Percentiles rank a stretch among this genome's conserved stretches.
Conservation (phyloP, 306 rosid species). For the Cicer yamashitae region DNA sequence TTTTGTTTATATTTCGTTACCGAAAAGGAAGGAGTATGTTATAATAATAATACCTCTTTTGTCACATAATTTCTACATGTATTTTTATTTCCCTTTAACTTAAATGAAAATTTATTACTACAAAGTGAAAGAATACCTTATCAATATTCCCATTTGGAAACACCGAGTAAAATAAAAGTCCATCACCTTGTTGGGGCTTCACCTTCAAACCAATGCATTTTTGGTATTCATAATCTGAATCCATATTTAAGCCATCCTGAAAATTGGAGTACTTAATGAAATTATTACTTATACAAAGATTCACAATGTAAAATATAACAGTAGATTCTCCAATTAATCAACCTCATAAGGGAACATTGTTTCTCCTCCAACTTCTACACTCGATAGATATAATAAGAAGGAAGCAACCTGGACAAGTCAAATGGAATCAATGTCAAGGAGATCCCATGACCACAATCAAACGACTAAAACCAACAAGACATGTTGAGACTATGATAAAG, state of each 20-base stretch:
- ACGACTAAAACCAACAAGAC: too few species aligned
- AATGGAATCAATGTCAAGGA: not conserved
- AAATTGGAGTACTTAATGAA: not conserved
- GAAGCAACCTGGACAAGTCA: constrained; percentile 61
- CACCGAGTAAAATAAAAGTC: constrained; percentile 67
- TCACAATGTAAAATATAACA: not conserved
- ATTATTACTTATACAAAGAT: constrained; percentile 18
- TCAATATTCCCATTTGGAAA: constrained; percentile 67
- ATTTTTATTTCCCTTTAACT: not conserved
- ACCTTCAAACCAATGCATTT: constrained; percentile 70
- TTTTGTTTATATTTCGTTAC: too few species aligned
- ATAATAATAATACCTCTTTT: not conserved
- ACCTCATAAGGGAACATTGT: constrained; percentile 86
- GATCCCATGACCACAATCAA: not conserved
- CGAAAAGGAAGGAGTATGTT: too few species aligned
- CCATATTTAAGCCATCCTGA: constrained; percentile 57
- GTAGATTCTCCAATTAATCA: not conserved
- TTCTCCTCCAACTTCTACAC: constrained; percentile 72
- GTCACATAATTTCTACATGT: not conserved
- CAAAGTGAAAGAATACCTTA: constrained; percentile 46
- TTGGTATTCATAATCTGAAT: constrained; percentile 52
- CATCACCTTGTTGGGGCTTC: constrained; percentile 70
- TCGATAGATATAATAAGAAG: constrained; percentile 67
- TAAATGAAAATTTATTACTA: not conserved
- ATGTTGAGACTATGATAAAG: too few species aligned